These are phyloP conservation scores for Raphanus hybrid DNA, from an alignment of 441 rosid species.

Conservation along the genomic window DNA sequence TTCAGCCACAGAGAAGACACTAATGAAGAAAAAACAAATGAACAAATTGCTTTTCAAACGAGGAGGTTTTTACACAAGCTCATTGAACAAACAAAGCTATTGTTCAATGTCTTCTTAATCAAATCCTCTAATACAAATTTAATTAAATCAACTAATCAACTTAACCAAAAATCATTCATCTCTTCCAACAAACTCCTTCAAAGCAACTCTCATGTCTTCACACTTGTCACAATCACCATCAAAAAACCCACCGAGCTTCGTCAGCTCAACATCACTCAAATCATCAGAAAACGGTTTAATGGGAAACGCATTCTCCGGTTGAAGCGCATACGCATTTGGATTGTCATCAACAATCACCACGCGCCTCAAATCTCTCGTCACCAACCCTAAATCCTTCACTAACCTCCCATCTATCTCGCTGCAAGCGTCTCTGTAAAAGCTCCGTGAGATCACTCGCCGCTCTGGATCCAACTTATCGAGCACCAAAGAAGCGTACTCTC, in stretches of 20 bases:
- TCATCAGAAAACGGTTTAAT: constrained; percentile 66
- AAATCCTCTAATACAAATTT: constrained; percentile 28
- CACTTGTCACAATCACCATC: constrained; percentile 49
- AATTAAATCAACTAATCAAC: background rate
- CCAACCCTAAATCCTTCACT: constrained; percentile 70
- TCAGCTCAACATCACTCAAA: constrained; percentile 56
- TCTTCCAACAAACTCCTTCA: constrained; percentile 48
- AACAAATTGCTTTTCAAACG: constrained; percentile 19
- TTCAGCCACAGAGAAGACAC: background rate
- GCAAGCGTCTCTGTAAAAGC: constrained; percentile 74
- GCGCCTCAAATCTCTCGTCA: constrained; percentile 65
- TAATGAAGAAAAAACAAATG: constrained; percentile 16
- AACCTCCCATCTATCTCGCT: constrained; percentile 63
- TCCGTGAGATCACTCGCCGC: constrained; percentile 53
- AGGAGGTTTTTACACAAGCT: constrained; percentile 26
- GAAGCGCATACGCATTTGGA: constrained; percentile 71
- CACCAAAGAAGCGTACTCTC: constrained; percentile 75
- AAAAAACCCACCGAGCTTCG: constrained; percentile 60
- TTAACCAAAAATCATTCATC: constrained; percentile 13
- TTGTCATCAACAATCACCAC: constrained; percentile 83
- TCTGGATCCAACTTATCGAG: constrained; percentile 62
- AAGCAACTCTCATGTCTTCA: constrained; percentile 81
- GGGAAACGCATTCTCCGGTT: constrained; percentile 84
- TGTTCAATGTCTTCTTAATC: constrained; percentile 26
- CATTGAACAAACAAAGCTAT: constrained; percentile 33